Conservation (phyloP, 352 stramenopile species). For the Pythium biforme region DNA sequence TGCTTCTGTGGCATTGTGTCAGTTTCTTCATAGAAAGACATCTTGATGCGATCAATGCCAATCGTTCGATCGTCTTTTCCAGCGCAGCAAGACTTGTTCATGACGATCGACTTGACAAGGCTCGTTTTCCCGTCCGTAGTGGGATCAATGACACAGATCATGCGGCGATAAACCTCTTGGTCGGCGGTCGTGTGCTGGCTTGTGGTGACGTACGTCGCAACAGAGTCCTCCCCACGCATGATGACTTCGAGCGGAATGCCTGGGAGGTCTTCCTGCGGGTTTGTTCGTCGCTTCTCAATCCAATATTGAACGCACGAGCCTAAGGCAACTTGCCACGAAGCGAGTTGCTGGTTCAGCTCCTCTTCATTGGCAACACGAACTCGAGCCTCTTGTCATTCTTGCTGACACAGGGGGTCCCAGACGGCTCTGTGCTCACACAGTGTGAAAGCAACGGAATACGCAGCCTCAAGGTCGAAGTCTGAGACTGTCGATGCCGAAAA, state of each 20-base stretch:
- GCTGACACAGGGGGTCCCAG: not conserved
- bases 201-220: not conserved
- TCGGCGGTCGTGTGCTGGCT: not conserved
- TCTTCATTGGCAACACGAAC: not conserved
- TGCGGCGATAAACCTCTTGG: not conserved
- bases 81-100: not conserved
- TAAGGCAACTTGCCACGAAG: not conserved
- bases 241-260: not conserved
- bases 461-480: not conserved
- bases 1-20: not conserved
- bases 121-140: not conserved
- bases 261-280: not conserved
- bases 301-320: not conserved
- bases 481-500: not conserved
- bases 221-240: not conserved
- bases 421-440: not conserved
- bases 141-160: slow-evolving; percentile 7
- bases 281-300: not conserved
- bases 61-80: not conserved
- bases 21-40: not conserved
- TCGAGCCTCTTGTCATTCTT: not conserved
- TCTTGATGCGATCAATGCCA: not conserved
- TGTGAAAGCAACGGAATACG: not conserved
- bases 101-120: not conserved
- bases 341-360: not conserved